Evolutionary conservation across 106 monocot genomes (phyloP), one percentile per base, ranked within the genome.

Genomic region (Platanthera guangdongensis): DNA sequence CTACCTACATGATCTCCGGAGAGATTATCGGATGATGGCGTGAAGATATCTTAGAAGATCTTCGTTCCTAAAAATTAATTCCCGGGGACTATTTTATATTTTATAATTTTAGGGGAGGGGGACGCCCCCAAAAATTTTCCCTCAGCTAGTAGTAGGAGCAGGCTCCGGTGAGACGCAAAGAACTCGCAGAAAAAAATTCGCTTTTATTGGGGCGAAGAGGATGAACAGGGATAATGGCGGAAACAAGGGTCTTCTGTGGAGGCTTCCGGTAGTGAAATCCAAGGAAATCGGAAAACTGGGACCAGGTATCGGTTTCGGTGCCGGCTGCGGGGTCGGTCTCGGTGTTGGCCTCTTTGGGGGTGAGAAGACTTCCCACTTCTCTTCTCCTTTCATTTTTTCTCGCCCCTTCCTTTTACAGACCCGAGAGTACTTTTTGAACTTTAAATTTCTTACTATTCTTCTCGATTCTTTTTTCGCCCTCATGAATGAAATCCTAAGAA

Each of bases 281-380:
- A 84, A 83, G 62, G 82, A 81, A 9, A 32, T 88, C 74, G 91
- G 91, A 12, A 86, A 88, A 77, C 80, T 92, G 12, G 91, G 91
- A 32, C 91, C 91, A 16, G 86, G 76, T 28, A 57, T 92, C 84
- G 91, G 91, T 14, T 81, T 76, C 74, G 91, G 91, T 47, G 86
- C 84, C 75, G 91, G 91, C 52, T 88, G 91, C 53, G 91, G 91
- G n/a, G 59, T 88, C 28, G 91, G 91, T 14, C 22, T 81, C 77
- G 86, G 91, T 39, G 14, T 84, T 71, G 88, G 91, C 46, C 80
- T 92, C 9, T 55, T 92, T 82, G 88, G 91, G 52, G 91, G 91
- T 86, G 12, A 67, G 71, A 28, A 67, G 71, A 28, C 15, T 47
- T 25, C n/a, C 16, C 57, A n/a, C 55, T 11, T 8, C 8, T 21